Percentiles rank a stretch among this genome's conserved stretches.
These are phyloP conservation scores for Puccinia horiana DNA, from an alignment of 1,284 basidiomycete genomes.

Conservation along the genomic window DNA sequence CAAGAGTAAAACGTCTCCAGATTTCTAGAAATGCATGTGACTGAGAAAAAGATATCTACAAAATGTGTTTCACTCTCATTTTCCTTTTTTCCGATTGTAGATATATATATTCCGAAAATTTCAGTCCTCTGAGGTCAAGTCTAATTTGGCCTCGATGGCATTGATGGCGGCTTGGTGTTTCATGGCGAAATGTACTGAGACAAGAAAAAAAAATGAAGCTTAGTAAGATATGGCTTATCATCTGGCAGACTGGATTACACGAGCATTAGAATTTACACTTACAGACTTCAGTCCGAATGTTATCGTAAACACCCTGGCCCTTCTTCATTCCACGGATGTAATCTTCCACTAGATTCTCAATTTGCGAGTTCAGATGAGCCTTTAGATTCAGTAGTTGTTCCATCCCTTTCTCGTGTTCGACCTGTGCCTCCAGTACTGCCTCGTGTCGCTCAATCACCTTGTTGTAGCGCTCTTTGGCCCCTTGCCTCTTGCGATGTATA, in stretches of 20 bases:
- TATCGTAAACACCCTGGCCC: slow-evolving; percentile 30
- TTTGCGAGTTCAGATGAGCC: background rate
- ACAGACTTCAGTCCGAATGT: slow-evolving; percentile 42
- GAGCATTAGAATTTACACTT: background rate
- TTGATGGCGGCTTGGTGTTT: slow-evolving; percentile 37
- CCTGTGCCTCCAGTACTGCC: background rate
- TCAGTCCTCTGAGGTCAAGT: background rate
- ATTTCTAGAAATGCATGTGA: too few species aligned
- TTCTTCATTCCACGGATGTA: slow-evolving; percentile 42
- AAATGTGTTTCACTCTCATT: too few species aligned
- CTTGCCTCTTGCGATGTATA: slow-evolving; percentile 34
- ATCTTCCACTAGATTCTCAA: slow-evolving; percentile 32
- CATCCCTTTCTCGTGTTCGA: slow-evolving; percentile 30
- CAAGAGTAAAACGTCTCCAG: too few species aligned
- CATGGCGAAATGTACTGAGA: slow-evolving; percentile 28
- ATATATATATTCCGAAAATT: too few species aligned
- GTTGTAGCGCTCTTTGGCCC: slow-evolving; percentile 9
- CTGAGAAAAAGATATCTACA: too few species aligned
- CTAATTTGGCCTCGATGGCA: slow-evolving; percentile 33
- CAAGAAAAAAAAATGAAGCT: background rate
- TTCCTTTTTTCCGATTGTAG: too few species aligned
- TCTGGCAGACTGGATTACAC: background rate
- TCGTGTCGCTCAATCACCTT: slow-evolving; percentile 28
- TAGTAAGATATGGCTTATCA: background rate
- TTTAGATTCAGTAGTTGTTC: slow-evolving; percentile 25